Base-by-base conservation (phyloP, 2,329 filamentous ascomycete genomes). In the Saccharata proteae region DNA sequence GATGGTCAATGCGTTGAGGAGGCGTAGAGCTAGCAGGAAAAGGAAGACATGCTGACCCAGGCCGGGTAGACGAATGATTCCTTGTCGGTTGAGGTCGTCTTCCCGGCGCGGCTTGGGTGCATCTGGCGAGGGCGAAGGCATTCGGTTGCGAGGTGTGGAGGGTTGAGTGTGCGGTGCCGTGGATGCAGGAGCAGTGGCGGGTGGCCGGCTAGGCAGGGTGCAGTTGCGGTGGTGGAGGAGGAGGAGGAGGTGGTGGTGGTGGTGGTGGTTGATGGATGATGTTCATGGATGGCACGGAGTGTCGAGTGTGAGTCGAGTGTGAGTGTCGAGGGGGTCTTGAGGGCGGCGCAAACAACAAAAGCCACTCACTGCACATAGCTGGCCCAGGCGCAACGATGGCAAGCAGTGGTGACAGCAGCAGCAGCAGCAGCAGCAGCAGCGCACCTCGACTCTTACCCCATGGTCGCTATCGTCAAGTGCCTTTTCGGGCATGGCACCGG, bases 1-100 rank as follows among this genome's bases (percentile, higher is more conserved):
- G 35, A 92, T 65, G 39, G 67, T 74, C 44, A 90, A 65, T 18
- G 84, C 77, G 59, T 93, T 93, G 52, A 81, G 54, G 41, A 88
- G 67, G 33, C 90, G 82, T 40, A 93, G 70, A 23, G 72, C 64
- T 42, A 94, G 43, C 29, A 74, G 42, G 19, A 37, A 16, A 38
- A 51, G 40, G 8, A 44, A 39, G 30, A 54, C 34, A n/a, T 22
- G n/a, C n/a, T n/a, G n/a, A n/a, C n/a, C n/a, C n/a, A n/a, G n/a
- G n/a, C n/a, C n/a, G n/a, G n/a, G n/a, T n/a, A n/a, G n/a, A n/a
- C n/a, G n/a, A n/a, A n/a, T n/a, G n/a, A n/a, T n/a, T n/a, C n/a
- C n/a, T n/a, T n/a, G n/a, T n/a, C n/a, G n/a, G n/a, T 10, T 15
- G 27, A 21, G 29, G 17, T 5, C 3, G 16, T 14, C 15, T n/a